phyloP scores from a whole-genome alignment of 2,329 filamentous ascomycete species.

The Fusarium nanum region DNA sequence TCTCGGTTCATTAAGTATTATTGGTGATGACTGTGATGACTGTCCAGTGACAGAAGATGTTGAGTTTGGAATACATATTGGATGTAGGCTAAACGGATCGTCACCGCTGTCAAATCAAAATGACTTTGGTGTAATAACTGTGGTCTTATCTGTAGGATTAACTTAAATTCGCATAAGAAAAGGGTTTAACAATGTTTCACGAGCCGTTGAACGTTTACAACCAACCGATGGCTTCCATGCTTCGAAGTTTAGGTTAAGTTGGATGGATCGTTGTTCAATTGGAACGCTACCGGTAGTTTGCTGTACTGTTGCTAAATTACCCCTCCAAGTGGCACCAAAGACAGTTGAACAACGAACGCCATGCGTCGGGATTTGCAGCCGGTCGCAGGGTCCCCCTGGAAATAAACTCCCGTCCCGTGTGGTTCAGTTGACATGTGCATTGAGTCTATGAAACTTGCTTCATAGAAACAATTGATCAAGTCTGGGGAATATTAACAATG shows the following conservation, averaged over 20 bases:
- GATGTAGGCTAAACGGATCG: not conserved
- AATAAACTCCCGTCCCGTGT: conserved; percentile 11
- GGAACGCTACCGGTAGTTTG: not conserved
- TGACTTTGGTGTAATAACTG: not conserved
- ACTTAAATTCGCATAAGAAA: conserved; percentile 10
- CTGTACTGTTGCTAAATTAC: not conserved
- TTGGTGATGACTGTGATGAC: not conserved
- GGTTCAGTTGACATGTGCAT: conserved; percentile 24
- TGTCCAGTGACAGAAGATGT: not conserved
- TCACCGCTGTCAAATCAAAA: not conserved
- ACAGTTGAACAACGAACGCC: conserved; percentile 21
- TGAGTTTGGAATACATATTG: too few relatives aligned
- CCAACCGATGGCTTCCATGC: not conserved
- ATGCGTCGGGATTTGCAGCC: conserved; percentile 32
- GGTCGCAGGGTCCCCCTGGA: conserved; percentile 36
- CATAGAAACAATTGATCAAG: conserved; percentile 1
- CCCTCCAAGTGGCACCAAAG: conserved; percentile 14
- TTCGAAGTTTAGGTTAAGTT: conserved; percentile 4
- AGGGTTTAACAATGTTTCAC: conserved; percentile 21
- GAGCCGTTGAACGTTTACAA: conserved; percentile 10
- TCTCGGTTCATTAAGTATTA: not conserved
- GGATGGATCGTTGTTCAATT: not conserved
- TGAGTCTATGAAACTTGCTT: conserved; percentile 4
- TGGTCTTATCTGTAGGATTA: not conserved
- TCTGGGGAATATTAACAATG: conserved; percentile 1